Evolutionary conservation across 2,329 filamentous ascomycete genomes (phyloP).

Genomic region (Botrytis fragariae): DNA sequence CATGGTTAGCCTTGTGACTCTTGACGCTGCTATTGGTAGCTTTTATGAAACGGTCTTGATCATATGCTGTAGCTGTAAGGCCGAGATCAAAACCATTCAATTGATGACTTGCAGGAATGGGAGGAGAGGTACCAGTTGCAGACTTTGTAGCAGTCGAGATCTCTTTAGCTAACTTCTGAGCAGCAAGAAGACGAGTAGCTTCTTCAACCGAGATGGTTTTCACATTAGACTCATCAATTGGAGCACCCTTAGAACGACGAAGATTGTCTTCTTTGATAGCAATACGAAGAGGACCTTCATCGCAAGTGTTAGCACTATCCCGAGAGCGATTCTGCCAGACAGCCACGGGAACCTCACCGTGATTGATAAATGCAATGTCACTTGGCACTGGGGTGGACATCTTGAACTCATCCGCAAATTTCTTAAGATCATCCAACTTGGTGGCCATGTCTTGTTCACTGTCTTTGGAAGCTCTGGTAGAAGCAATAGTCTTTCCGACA

Average conservation of each 20-base stretch:
- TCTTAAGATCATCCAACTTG: not conserved
- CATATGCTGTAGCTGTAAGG: not conserved
- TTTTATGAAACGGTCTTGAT: not conserved
- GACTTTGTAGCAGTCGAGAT: not conserved
- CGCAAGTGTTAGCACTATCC: not conserved
- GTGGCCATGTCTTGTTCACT: not conserved
- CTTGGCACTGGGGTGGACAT: not conserved
- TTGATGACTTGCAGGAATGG: not conserved
- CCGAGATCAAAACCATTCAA: not conserved
- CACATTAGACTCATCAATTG: not conserved
- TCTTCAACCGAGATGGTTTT: not conserved
- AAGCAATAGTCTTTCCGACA: not conserved
- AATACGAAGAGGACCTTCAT: not conserved
- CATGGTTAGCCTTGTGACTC: not conserved
- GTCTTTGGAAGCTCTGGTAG: not conserved
- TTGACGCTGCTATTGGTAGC: not conserved
- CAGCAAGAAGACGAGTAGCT: not conserved
- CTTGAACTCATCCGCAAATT: not conserved
- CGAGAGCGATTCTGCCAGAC: not conserved
- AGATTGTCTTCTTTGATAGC: not conserved
- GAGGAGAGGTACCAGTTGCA: not conserved
- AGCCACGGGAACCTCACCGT: not conserved
- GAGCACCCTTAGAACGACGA: not conserved
- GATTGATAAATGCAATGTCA: slow-evolving; percentile 4
- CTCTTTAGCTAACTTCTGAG: not conserved